phyloP scores from a whole-genome alignment of 1,284 basidiomycete genomes.

The Fomitopsis schrenkii region DNA sequence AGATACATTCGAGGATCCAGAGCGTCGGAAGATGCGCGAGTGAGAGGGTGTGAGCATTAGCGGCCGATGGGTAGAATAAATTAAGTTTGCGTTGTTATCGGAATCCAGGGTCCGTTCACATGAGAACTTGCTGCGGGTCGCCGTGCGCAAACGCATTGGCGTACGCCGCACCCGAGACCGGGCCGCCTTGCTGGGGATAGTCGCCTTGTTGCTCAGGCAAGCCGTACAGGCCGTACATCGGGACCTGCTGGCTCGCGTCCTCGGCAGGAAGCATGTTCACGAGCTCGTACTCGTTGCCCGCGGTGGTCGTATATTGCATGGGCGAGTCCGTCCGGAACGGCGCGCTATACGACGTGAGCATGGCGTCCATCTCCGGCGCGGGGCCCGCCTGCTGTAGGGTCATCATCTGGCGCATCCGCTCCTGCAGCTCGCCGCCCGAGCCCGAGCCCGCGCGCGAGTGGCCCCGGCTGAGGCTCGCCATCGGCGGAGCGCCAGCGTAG shows the following conservation, averaged over 20 bases:
- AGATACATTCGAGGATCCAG: slow-evolving; percentile 5
- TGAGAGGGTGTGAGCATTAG: neutral
- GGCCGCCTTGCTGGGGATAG: slow-evolving; percentile 4
- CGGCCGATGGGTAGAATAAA: slow-evolving; percentile 1
- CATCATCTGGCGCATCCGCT: slow-evolving; percentile 30
- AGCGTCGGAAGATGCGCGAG: neutral
- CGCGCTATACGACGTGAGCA: slow-evolving; percentile 10
- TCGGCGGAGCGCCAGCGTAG: slow-evolving; percentile 17
- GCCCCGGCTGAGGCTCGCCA: slow-evolving; percentile 3
- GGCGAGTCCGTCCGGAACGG: slow-evolving; percentile 26
- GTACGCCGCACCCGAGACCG: slow-evolving; percentile 9
- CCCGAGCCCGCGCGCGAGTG: slow-evolving; percentile 22
- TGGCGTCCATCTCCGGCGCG: slow-evolving; percentile 11
- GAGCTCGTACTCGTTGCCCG: slow-evolving; percentile 18
- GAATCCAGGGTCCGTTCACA: slow-evolving; percentile 10
- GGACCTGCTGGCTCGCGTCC: slow-evolving; percentile 5
- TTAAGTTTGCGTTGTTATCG: neutral
- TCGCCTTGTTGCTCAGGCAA: slow-evolving; percentile 6
- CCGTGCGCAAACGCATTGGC: slow-evolving; percentile 3
- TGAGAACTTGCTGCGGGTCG: slow-evolving; percentile 16
- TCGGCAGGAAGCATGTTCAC: slow-evolving; percentile 10
- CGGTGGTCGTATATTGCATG: slow-evolving; percentile 19
- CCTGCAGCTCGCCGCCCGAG: slow-evolving; percentile 26
- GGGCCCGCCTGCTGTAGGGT: slow-evolving; percentile 15
- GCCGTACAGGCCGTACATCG: slow-evolving; percentile 8